These are phyloP conservation scores for Nicotiana attenuata DNA, from an alignment of 257 asterid species.

Conservation along the genomic window DNA sequence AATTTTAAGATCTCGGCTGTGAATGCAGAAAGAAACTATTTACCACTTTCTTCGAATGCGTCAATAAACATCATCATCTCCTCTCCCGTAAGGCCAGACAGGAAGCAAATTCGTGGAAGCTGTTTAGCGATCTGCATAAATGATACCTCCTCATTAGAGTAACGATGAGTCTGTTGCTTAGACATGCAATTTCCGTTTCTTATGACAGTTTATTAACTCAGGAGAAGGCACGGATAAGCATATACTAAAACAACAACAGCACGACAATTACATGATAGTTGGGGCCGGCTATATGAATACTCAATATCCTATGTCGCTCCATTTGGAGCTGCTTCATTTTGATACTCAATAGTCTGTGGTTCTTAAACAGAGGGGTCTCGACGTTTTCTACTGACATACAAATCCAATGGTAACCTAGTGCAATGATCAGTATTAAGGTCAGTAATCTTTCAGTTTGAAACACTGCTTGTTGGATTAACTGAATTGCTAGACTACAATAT, in stretches of 20 bases:
- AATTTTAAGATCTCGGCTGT: not conserved
- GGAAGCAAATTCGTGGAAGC: conserved; percentile 80
- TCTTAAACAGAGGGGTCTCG: not conserved
- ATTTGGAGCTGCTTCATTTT: not conserved
- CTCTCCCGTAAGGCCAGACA: conserved; percentile 94
- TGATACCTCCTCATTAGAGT: not conserved
- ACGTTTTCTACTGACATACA: not conserved
- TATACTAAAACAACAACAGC: not conserved
- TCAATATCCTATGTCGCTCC: not conserved
- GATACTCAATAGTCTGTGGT: too few relatives aligned
- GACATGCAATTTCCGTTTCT: not conserved
- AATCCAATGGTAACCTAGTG: not conserved
- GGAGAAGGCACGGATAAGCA: not conserved
- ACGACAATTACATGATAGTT: not conserved
- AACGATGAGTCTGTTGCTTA: not conserved
- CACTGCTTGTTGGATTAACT: not conserved
- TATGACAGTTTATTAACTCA: not conserved
- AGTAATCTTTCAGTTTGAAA: not conserved
- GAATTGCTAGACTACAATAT: not conserved
- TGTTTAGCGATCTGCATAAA: conserved; percentile 63
- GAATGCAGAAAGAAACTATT: not conserved
- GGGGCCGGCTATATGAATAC: not conserved
- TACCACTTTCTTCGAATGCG: conserved; percentile 83
- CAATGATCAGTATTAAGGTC: not conserved
- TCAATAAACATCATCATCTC: conserved; percentile 99